Evolutionary conservation across 768 basidiomycete genomes (phyloP).

Genomic region (Rhizopogon salebrosus): DNA sequence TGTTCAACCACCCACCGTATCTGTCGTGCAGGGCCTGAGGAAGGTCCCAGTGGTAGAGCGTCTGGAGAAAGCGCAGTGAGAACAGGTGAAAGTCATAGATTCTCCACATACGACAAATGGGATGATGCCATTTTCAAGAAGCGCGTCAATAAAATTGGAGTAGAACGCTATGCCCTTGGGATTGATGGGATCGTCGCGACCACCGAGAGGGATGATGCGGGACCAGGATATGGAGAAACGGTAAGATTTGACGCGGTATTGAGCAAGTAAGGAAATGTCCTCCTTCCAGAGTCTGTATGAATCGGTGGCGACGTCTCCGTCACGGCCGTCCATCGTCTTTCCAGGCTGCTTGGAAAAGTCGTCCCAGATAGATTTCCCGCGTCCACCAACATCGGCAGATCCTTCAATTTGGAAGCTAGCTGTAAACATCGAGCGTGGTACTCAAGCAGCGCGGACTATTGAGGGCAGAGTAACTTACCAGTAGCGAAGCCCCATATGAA

Average conservation of each 20-base stretch:
- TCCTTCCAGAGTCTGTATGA: constrained; percentile 67
- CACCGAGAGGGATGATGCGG: constrained; percentile 68
- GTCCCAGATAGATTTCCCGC: constrained; percentile 73
- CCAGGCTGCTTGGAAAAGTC: constrained; percentile 61
- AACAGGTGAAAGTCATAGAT: background rate
- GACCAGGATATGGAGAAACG: constrained; percentile 77
- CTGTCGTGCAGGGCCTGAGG: constrained; percentile 69
- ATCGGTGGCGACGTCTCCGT: constrained; percentile 68
- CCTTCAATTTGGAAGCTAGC: constrained; percentile 78
- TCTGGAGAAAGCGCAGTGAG: constrained; percentile 31
- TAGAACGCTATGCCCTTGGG: constrained; percentile 66
- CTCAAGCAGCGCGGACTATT: background rate
- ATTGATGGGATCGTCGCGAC: constrained; percentile 69
- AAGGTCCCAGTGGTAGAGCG: constrained; percentile 76
- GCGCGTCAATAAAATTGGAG: constrained; percentile 62
- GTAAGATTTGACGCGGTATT: constrained; percentile 67
- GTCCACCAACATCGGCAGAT: constrained; percentile 51
- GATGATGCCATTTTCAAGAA: constrained; percentile 56
- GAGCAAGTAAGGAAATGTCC: constrained; percentile 55
- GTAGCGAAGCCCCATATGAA: constrained; percentile 74
- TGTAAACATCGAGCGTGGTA: constrained; percentile 15
- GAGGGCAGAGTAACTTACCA: constrained; percentile 30
- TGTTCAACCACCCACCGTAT: constrained; percentile 74
- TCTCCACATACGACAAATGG: constrained; percentile 56
- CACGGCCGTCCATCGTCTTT: constrained; percentile 61